These are phyloP conservation scores for Calonectria henricotiae DNA, from an alignment of 2,329 filamentous ascomycete species.

Conservation along the genomic window DNA sequence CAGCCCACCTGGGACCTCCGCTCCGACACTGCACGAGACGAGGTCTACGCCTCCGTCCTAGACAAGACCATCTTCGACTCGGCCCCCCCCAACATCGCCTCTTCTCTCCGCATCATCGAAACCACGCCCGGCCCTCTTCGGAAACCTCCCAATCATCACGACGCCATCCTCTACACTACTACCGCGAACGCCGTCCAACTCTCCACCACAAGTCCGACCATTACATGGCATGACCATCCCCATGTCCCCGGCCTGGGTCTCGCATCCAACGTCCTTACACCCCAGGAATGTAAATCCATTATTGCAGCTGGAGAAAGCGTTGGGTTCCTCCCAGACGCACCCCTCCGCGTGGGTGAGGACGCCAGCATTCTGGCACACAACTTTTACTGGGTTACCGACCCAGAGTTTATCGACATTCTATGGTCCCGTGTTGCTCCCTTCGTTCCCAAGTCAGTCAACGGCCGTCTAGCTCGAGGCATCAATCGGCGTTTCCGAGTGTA, in stretches of 20 bases:
- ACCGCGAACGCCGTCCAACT: slow-evolving; percentile 72
- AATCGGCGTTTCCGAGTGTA: slow-evolving; percentile 82
- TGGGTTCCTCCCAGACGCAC: slow-evolving; percentile 78
- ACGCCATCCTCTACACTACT: slow-evolving; percentile 77
- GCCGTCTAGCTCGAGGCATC: slow-evolving; percentile 73
- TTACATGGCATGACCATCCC: slow-evolving; percentile 74
- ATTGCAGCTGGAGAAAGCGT: slow-evolving; percentile 78
- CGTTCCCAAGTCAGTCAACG: slow-evolving; percentile 71
- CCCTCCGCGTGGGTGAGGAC: slow-evolving; percentile 77
- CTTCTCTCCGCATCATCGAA: slow-evolving; percentile 73
- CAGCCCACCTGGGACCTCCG: slow-evolving; percentile 76
- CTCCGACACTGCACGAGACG: slow-evolving; percentile 58
- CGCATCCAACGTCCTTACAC: slow-evolving; percentile 73
- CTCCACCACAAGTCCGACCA: slow-evolving; percentile 61
- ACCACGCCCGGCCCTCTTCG: slow-evolving; percentile 73
- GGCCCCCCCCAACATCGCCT: slow-evolving; percentile 58
- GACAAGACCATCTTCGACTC: slow-evolving; percentile 70
- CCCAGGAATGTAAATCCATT: slow-evolving; percentile 76
- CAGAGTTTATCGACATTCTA: slow-evolving; percentile 74
- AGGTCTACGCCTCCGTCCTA: slow-evolving; percentile 72
- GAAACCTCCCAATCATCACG: slow-evolving; percentile 79
- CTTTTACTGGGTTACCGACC: slow-evolving; percentile 81
- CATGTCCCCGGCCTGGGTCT: slow-evolving; percentile 75
- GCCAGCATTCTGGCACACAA: slow-evolving; percentile 80
- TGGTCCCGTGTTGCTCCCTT: slow-evolving; percentile 75